Evolutionary conservation across 441 rosid genomes (phyloP).

Genomic region (Erodium trifolium): DNA sequence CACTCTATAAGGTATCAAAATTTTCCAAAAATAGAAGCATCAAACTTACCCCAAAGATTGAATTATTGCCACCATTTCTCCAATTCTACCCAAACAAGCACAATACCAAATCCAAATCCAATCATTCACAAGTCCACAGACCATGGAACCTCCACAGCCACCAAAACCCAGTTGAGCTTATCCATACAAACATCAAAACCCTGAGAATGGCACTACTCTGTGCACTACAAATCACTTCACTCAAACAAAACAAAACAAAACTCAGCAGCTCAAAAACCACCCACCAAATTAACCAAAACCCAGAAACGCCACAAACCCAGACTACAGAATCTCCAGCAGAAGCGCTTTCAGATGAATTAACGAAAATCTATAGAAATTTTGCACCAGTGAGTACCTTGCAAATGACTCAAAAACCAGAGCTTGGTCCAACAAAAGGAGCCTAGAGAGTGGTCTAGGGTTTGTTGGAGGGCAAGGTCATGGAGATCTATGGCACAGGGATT

Average conservation of each 20-base stretch:
- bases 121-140: not conserved
- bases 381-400: not conserved
- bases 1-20: not conserved
- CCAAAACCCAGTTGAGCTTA: not conserved
- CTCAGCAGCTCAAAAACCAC: not conserved
- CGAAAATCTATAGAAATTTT: not conserved
- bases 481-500: not conserved
- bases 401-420: not conserved
- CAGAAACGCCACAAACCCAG: too few relatives aligned
- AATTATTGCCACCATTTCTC: not conserved
- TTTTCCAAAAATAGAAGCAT: not conserved
- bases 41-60: not conserved
- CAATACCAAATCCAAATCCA: not conserved
- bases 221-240: conserved; percentile 1
- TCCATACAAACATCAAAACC: conserved; percentile 1
- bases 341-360: not conserved
- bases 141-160: not conserved
- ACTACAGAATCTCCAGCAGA: not conserved
- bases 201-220: not conserved
- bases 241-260: not conserved
- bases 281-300: too few relatives aligned
- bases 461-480: not conserved
- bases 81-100: not conserved
- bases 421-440: not conserved
- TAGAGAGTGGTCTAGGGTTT: not conserved